A percentile compares a stretch with the other conserved stretches of the same genome.
phyloP scores from a whole-genome alignment of 2,329 filamentous ascomycete species.

The Pezicula rhizophila region DNA sequence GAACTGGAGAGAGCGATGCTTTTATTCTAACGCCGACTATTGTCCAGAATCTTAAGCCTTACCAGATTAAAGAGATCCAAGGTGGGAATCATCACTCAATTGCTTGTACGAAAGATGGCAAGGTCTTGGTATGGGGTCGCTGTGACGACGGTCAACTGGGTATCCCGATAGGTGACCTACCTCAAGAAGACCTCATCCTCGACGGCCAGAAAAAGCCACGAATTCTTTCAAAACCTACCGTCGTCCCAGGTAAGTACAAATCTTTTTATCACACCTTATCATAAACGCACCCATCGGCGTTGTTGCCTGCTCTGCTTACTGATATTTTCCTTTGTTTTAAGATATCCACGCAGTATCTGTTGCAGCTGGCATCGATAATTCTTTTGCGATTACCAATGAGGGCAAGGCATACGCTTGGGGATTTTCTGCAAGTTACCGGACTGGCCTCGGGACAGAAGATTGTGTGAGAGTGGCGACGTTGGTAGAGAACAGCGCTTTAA shows the following conservation, averaged over 20 bases:
- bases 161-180: slow-evolving; percentile 48
- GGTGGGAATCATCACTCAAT: slow-evolving; percentile 74
- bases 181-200: slow-evolving; percentile 52
- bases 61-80: slow-evolving; percentile 59
- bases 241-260: slow-evolving; percentile 38
- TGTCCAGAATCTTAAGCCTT: slow-evolving; percentile 56
- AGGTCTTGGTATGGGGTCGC: slow-evolving; percentile 56
- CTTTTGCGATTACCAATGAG: slow-evolving; percentile 60
- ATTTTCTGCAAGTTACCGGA: slow-evolving; percentile 75
- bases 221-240: slow-evolving; percentile 62
- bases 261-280: too few relatives aligned
- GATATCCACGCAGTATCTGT: slow-evolving; percentile 51
- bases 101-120: slow-evolving; percentile 49
- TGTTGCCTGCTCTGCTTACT: too few relatives aligned
- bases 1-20: slow-evolving; percentile 61
- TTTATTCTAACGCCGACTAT: slow-evolving; percentile 66
- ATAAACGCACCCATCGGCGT: too few relatives aligned
- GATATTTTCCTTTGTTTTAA: slow-evolving; percentile 9
- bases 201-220: slow-evolving; percentile 62
- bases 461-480: slow-evolving; percentile 71
- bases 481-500: slow-evolving; percentile 79
- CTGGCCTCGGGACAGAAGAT: slow-evolving; percentile 70
- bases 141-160: slow-evolving; percentile 49
- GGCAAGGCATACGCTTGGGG: slow-evolving; percentile 75
- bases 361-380: slow-evolving; percentile 65